phyloP scores from a whole-genome alignment of 768 basidiomycete species.

The Lentinus brumalis region DNA sequence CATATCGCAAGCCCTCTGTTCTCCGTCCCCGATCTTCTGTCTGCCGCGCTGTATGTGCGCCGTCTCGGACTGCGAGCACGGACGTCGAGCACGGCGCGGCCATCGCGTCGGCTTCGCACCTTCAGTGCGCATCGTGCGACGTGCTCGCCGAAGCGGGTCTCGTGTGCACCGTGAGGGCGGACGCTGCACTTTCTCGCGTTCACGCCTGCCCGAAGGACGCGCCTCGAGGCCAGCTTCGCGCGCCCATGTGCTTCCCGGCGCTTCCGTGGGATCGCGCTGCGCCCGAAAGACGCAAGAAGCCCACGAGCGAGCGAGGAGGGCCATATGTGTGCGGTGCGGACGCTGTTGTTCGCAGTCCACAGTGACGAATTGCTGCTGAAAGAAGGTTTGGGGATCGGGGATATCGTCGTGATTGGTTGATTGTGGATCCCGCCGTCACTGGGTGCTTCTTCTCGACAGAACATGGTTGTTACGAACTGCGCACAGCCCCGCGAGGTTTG shows the following conservation, averaged over 20 bases:
- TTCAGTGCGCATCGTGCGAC: neutral
- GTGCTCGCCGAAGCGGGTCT: neutral
- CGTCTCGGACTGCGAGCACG: neutral
- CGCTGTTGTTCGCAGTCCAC: neutral
- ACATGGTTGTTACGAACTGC: neutral
- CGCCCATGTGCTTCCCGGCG: constrained; percentile 14
- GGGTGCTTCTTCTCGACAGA: neutral
- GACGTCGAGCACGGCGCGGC: neutral
- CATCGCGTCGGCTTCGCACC: neutral
- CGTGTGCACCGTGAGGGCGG: neutral
- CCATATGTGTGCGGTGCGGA: neutral
- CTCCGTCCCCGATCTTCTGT: neutral
- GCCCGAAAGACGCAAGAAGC: neutral
- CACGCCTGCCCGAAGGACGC: neutral
- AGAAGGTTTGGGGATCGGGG: neutral
- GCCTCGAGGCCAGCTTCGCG: neutral
- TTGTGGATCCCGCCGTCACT: constrained; percentile 11
- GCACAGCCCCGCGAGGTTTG: neutral
- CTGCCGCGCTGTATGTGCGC: neutral
- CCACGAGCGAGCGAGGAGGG: neutral
- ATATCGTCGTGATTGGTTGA: constrained; percentile 11
- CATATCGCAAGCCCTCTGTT: neutral
- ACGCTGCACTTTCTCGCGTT: neutral
- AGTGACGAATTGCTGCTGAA: too few relatives aligned
- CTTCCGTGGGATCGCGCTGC: neutral